A percentile compares a stretch with the other conserved stretches of the same genome.
Evolutionary conservation across 1,139 yeast genomes (phyloP).

Genomic region (Candida tropicalis): DNA sequence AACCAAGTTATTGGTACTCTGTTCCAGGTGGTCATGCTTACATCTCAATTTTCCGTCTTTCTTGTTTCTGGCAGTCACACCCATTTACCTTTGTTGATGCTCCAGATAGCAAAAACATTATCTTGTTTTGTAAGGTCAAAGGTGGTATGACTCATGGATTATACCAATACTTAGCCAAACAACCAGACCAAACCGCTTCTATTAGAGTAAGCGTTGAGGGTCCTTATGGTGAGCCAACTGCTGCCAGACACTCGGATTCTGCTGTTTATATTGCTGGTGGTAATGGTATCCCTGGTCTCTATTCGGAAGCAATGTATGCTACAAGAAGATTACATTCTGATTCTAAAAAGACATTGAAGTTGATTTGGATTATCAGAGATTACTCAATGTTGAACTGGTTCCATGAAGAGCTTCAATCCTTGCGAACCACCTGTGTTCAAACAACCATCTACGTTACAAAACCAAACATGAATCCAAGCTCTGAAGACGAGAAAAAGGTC

Average conservation of each 20-base stretch:
- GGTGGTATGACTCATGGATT: constrained; percentile 40
- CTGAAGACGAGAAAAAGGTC: constrained; percentile 9
- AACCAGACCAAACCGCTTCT: constrained; percentile 26
- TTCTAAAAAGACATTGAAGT: constrained; percentile 24
- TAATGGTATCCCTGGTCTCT: constrained; percentile 48
- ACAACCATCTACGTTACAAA: constrained; percentile 34
- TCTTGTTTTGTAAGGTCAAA: constrained; percentile 34
- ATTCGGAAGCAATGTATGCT: constrained; percentile 36
- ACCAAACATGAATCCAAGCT: constrained; percentile 20
- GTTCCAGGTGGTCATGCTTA: constrained; percentile 56
- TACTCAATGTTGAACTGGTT: constrained; percentile 47
- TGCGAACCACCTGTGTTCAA: constrained; percentile 27
- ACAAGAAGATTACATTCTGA: constrained; percentile 16
- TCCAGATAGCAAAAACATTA: constrained; percentile 18
- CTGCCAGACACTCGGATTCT: constrained; percentile 30
- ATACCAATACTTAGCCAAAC: constrained; percentile 28
- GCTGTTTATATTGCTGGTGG: constrained; percentile 48
- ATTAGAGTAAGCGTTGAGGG: constrained; percentile 42
- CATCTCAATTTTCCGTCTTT: constrained; percentile 41
- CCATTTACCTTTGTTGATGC: constrained; percentile 30
- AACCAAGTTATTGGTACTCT: constrained; percentile 41
- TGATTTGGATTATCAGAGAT: constrained; percentile 42
- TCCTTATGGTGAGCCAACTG: constrained; percentile 39
- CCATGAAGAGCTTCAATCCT: constrained; percentile 26
- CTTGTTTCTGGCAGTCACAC: constrained; percentile 45